Evolutionary conservation across 2,329 filamentous ascomycete species (phyloP).

Genomic region (Talaromyces sp.): DNA sequence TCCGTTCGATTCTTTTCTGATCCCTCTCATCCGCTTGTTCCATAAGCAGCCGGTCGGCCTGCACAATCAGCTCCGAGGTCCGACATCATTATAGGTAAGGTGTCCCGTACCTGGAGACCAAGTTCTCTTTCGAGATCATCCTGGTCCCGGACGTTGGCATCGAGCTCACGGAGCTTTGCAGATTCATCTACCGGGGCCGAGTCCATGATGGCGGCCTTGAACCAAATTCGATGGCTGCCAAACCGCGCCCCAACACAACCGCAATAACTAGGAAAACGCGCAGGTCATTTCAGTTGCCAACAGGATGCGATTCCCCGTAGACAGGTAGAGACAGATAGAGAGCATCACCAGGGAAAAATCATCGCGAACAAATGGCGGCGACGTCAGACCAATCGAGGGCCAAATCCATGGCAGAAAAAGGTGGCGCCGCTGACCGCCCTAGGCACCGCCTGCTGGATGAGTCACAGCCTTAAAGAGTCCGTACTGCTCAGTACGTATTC

Average conservation of each 20-base stretch:
- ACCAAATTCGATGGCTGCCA: neutral
- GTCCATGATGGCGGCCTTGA: neutral
- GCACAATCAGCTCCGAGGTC: neutral
- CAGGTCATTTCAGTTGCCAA: neutral
- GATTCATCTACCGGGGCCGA: conserved; percentile 46
- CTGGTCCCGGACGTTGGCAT: conserved; percentile 72
- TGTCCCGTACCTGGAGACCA: conserved; percentile 46
- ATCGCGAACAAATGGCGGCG: neutral
- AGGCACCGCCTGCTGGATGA: conserved; percentile 6
- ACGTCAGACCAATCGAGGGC: neutral
- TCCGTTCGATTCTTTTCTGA: conserved; percentile 58
- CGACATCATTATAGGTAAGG: neutral
- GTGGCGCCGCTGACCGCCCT: conserved; percentile 9
- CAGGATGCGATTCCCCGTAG: neutral
- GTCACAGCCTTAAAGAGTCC: neutral
- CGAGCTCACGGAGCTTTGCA: conserved; percentile 57
- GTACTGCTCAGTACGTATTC: too few relatives aligned
- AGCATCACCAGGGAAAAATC: neutral
- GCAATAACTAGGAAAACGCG: neutral
- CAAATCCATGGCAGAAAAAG: conserved; percentile 7
- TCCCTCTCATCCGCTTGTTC: conserved; percentile 63
- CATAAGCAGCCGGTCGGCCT: conserved; percentile 56
- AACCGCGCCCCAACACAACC: neutral
- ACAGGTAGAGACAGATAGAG: neutral
- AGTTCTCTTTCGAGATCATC: conserved; percentile 90